phyloP scores from a whole-genome alignment of 2,329 filamentous ascomycete genomes.

The Sporothrix protearum region DNA sequence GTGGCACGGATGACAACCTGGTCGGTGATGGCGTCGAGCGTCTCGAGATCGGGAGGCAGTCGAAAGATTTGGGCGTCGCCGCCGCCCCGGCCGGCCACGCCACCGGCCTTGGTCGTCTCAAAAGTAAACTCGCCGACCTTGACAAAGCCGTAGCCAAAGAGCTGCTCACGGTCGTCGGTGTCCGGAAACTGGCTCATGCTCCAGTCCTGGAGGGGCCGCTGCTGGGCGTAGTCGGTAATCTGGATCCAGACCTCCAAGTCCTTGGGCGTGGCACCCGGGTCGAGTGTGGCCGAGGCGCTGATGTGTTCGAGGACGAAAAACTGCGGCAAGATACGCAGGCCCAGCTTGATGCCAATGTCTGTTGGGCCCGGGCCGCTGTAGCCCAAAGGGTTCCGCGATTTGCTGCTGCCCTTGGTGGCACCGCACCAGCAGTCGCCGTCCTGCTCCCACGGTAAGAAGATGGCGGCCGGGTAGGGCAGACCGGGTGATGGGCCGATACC shows the following conservation, averaged over 20 bases:
- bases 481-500: slow-evolving; percentile 17
- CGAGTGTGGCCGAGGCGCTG: slow-evolving; percentile 56
- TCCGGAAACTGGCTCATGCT: slow-evolving; percentile 42
- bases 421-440: slow-evolving; percentile 88
- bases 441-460: slow-evolving; percentile 69
- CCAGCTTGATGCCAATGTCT: slow-evolving; percentile 62
- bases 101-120: slow-evolving; percentile 42
- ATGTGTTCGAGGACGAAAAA: slow-evolving; percentile 73
- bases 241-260: slow-evolving; percentile 68
- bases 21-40: slow-evolving; percentile 48
- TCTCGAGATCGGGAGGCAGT: slow-evolving; percentile 49
- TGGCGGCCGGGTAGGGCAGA: slow-evolving; percentile 39
- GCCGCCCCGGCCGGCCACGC: slow-evolving; percentile 37
- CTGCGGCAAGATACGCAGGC: slow-evolving; percentile 58
- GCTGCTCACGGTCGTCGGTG: slow-evolving; percentile 28
- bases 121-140: slow-evolving; percentile 58
- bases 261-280: slow-evolving; percentile 60
- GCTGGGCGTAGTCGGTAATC: slow-evolving; percentile 46
- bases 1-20: slow-evolving; percentile 53
- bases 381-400: not conserved
- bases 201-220: slow-evolving; percentile 42
- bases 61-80: slow-evolving; percentile 50
- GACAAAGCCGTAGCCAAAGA: slow-evolving; percentile 46
- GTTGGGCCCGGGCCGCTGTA: slow-evolving; percentile 45
- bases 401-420: slow-evolving; percentile 34